phyloP scores from a whole-genome alignment of 75 land plant species.

The Isoetes taiwanensis region DNA sequence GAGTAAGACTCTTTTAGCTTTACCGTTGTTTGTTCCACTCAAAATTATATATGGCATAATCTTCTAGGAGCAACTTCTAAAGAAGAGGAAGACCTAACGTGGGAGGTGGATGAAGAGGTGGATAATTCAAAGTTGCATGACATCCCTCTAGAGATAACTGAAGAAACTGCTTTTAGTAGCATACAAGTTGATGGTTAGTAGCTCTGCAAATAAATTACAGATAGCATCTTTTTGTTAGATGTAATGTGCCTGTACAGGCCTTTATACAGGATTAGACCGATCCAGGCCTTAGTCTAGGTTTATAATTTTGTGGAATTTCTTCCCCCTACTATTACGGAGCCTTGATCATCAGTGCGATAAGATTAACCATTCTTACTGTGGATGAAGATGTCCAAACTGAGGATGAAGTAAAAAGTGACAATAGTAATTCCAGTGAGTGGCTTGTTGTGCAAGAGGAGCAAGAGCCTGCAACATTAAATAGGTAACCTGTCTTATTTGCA shows the following conservation, averaged over 20 bases:
- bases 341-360: neutral
- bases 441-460: too few relatives aligned
- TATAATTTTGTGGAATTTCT: too few relatives aligned
- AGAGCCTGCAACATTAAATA: too few relatives aligned
- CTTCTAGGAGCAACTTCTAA: conserved; percentile 36
- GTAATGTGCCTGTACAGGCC: too few relatives aligned
- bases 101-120: conserved; percentile 62
- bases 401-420: conserved; percentile 16
- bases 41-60: neutral
- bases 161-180: too few relatives aligned
- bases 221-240: too few relatives aligned
- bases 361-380: neutral
- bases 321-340: neutral
- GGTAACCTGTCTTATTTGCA: too few relatives aligned
- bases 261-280: too few relatives aligned
- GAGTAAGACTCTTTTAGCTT: conserved; percentile 12
- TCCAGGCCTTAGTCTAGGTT: too few relatives aligned
- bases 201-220: too few relatives aligned
- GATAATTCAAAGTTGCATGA: neutral
- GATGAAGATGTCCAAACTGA: conserved; percentile 26
- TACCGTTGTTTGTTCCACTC: neutral
- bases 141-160: neutral
- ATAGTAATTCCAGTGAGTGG: too few relatives aligned
- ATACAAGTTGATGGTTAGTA: too few relatives aligned
- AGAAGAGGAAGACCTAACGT: conserved; percentile 64